These are phyloP conservation scores for Dalbergia cochinchinensis DNA, from an alignment of 306 rosid genomes.

Conservation along the genomic window DNA sequence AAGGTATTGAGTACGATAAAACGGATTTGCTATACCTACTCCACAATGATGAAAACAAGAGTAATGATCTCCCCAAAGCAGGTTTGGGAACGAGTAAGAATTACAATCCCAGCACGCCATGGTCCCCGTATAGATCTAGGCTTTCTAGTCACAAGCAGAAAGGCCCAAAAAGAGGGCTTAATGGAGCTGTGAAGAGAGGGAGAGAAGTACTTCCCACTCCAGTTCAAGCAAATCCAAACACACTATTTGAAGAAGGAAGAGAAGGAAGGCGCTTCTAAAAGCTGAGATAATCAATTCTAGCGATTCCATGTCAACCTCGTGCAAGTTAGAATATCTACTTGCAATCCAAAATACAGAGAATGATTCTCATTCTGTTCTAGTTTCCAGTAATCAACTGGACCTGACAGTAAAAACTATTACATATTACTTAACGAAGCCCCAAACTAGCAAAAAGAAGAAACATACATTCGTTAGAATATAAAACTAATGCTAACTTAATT, in stretches of 20 bases:
- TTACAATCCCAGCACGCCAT: too few relatives aligned
- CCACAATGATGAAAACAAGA: too few relatives aligned
- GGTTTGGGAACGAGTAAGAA: too few relatives aligned
- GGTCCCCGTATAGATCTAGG: too few relatives aligned
- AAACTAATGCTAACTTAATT: conserved; percentile 44
- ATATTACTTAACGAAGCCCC: conserved; percentile 29
- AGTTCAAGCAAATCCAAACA: neutral
- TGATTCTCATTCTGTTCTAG: conserved; percentile 17
- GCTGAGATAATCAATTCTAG: neutral
- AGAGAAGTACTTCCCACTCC: too few relatives aligned
- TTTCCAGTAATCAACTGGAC: conserved; percentile 40
- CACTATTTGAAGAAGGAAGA: neutral
- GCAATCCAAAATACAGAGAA: conserved; percentile 6
- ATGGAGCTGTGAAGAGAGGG: too few relatives aligned
- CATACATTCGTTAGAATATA: neutral
- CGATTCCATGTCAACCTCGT: neutral
- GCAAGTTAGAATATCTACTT: conserved; percentile 1
- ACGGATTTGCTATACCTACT: too few relatives aligned
- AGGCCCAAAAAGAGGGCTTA: too few relatives aligned
- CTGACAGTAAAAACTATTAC: conserved; percentile 29
- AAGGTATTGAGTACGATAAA: too few relatives aligned
- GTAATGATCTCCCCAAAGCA: too few relatives aligned
- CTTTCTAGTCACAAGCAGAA: too few relatives aligned
- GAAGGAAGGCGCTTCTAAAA: neutral
- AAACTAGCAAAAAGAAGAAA: conserved; percentile 25